Evolutionary conservation across 306 rosid species (phyloP).

Genomic region (Morella rubra): DNA sequence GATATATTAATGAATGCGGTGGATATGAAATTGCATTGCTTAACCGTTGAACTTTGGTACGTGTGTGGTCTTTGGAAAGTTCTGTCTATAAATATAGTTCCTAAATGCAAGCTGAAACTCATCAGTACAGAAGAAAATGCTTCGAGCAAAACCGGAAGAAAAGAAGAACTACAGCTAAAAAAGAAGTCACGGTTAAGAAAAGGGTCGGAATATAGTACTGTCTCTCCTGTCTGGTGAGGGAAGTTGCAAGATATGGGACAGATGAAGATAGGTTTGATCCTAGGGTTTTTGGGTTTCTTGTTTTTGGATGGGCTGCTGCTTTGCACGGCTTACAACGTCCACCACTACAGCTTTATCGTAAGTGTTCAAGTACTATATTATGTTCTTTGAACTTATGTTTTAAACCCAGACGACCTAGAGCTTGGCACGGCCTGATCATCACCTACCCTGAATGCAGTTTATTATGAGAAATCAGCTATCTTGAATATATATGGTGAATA

Average conservation of each 20-base stretch:
- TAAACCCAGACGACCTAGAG: background rate
- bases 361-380: background rate
- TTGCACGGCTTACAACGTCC: constrained; percentile 22
- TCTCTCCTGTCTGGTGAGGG: background rate
- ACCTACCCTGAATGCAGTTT: no score
- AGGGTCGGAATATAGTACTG: no score
- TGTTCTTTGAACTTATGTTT: background rate
- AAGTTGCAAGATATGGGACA: background rate
- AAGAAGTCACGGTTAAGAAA: no score
- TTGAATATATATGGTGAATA: background rate
- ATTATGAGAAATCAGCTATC: background rate
- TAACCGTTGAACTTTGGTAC: no score
- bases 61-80: no score
- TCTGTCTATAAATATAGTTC: background rate
- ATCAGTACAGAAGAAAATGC: no score
- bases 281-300: constrained; percentile 3
- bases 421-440: no score
- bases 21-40: no score
- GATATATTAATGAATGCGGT: no score
- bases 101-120: background rate
- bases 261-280: constrained; percentile 10
- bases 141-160: no score
- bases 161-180: no score
- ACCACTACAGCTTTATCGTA: constrained; percentile 27
- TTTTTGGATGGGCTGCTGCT: background rate